Evolutionary conservation across 176 grass and related monocot genomes (phyloP).

Genomic region (Musa itinerans): DNA sequence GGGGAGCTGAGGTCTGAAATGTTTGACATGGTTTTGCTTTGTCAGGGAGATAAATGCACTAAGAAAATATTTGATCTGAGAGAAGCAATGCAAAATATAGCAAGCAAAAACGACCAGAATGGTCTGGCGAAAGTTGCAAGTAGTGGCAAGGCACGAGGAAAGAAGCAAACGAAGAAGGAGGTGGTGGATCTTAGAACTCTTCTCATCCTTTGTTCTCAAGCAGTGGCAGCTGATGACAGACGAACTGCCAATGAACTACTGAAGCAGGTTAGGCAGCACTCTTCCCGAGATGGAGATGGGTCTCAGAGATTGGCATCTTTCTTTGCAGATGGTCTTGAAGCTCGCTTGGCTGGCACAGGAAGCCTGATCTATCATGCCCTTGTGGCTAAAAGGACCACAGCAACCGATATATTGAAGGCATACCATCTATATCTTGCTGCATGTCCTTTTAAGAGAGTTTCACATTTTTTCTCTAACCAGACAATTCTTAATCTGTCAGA

Average conservation of each 20-base stretch:
- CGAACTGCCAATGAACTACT: slow-evolving; percentile 30
- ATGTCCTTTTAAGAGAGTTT: slow-evolving; percentile 38
- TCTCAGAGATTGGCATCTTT: slow-evolving; percentile 44
- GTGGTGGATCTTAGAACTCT: slow-evolving; percentile 35
- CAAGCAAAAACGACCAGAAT: slow-evolving; percentile 13
- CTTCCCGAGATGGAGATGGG: slow-evolving; percentile 35
- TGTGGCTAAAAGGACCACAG: slow-evolving; percentile 25
- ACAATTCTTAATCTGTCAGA: slow-evolving; percentile 32
- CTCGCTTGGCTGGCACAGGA: slow-evolving; percentile 43
- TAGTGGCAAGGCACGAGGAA: slow-evolving; percentile 10
- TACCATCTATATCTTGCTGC: slow-evolving; percentile 25
- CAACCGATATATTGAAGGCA: slow-evolving; percentile 33
- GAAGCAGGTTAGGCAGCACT: slow-evolving; percentile 40
- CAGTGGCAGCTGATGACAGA: slow-evolving; percentile 18
- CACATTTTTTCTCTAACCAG: slow-evolving; percentile 42
- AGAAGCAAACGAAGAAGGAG: slow-evolving; percentile 18
- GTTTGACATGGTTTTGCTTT: slow-evolving; percentile 47
- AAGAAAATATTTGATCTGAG: slow-evolving; percentile 14
- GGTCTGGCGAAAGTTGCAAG: background rate
- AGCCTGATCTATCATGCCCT: slow-evolving; percentile 32
- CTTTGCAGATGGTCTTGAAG: slow-evolving; percentile 49
- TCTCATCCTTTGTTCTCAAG: slow-evolving; percentile 45
- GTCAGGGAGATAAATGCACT: background rate
- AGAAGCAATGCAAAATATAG: slow-evolving; percentile 28
- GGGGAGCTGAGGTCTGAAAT: slow-evolving; percentile 30